Percentiles rank a stretch among this genome's conserved stretches.
Conservation (phyloP, 352 stramenopile species). For the Globisporangium rhizosaccharum region DNA sequence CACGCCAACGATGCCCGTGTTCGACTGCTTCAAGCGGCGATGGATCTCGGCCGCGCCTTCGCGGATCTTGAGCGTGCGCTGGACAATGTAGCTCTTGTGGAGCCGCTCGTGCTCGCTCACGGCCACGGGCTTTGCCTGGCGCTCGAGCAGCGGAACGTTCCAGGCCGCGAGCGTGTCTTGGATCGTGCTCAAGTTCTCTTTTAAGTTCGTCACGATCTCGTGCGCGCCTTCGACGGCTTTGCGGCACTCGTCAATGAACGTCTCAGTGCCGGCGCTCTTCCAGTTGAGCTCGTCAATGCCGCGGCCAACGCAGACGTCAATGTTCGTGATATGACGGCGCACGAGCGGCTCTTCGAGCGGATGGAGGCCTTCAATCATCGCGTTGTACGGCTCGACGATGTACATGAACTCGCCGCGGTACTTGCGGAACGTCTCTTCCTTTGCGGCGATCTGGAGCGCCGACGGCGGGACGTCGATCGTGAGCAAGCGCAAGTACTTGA, state of each 20-base stretch:
- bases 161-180: slow-evolving; percentile 91
- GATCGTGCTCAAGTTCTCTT: slow-evolving; percentile 95
- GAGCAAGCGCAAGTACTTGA: slow-evolving; percentile 96
- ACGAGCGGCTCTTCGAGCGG: slow-evolving; percentile 96
- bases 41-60: slow-evolving; percentile 95
- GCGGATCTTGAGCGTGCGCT: slow-evolving; percentile 93
- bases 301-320: slow-evolving; percentile 90
- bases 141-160: slow-evolving; percentile 92
- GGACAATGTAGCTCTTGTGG: slow-evolving; percentile 91
- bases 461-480: slow-evolving; percentile 93
- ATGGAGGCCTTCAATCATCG: slow-evolving; percentile 94
- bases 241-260: slow-evolving; percentile 92
- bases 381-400: slow-evolving; percentile 98
- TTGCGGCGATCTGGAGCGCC: slow-evolving; percentile 94
- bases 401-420: slow-evolving; percentile 96
- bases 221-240: slow-evolving; percentile 85
- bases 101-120: slow-evolving; percentile 95
- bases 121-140: slow-evolving; percentile 94
- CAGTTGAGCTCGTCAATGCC: slow-evolving; percentile 95
- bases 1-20: slow-evolving; percentile 91
- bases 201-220: slow-evolving; percentile 94
- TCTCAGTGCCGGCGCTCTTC: slow-evolving; percentile 90
- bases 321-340: slow-evolving; percentile 93
- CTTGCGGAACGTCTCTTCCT: slow-evolving; percentile 94
- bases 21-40: slow-evolving; percentile 93